Conservation (phyloP, 1,284 basidiomycete genomes). For the Malassezia psittaci region DNA sequence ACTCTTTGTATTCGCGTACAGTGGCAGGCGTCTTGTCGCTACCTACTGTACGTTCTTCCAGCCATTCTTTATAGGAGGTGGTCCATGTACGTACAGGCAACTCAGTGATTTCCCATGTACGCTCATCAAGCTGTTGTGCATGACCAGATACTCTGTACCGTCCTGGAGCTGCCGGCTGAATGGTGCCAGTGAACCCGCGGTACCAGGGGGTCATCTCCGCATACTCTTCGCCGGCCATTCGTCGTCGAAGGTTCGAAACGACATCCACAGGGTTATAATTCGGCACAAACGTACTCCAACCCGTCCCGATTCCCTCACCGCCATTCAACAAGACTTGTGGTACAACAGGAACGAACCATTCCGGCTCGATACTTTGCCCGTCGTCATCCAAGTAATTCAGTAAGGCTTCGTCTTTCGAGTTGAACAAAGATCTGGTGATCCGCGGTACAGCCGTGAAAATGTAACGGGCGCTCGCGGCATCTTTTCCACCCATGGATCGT, state of each 20-base stretch:
- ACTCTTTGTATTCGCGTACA: conserved; percentile 51
- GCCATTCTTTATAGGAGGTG: conserved; percentile 74
- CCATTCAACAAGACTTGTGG: conserved; percentile 89
- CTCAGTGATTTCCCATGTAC: conserved; percentile 87
- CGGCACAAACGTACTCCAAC: conserved; percentile 90
- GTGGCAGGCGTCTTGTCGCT: conserved; percentile 57
- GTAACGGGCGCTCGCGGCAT: conserved; percentile 92
- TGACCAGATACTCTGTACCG: conserved; percentile 78
- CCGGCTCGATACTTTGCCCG: conserved; percentile 77
- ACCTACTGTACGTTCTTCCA: conserved; percentile 60
- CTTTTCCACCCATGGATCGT: conserved; percentile 44
- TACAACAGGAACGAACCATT: conserved; percentile 83
- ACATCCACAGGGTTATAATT: conserved; percentile 89
- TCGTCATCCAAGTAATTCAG: conserved; percentile 81
- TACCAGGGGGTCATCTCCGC: conserved; percentile 91
- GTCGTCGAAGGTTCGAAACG: conserved; percentile 70
- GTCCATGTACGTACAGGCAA: conserved; percentile 95
- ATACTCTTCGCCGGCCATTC: conserved; percentile 77
- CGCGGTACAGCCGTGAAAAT: conserved; percentile 77
- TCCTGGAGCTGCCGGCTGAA: conserved; percentile 68
- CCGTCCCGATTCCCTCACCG: conserved; percentile 94
- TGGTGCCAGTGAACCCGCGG: conserved; percentile 77
- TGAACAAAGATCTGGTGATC: conserved; percentile 70
- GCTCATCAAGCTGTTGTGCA: conserved; percentile 68
- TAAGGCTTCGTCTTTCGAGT: conserved; percentile 73